These are phyloP conservation scores for Teunomyces panamensis DNA, from an alignment of 805 yeast species.

Conservation along the genomic window DNA sequence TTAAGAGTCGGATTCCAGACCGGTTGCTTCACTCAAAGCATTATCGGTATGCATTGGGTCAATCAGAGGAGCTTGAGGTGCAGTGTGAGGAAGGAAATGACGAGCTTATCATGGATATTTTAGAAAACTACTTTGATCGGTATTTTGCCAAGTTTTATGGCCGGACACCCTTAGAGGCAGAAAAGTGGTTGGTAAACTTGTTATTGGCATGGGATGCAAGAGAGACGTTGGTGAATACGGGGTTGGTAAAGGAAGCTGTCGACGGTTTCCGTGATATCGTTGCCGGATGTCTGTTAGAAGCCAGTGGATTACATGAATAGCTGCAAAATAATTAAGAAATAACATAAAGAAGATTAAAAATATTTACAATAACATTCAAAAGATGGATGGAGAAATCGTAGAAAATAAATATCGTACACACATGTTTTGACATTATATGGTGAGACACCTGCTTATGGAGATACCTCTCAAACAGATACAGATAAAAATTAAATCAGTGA, in stretches of 20 bases:
- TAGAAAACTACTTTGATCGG: conserved; percentile 13
- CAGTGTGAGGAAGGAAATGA: conserved; percentile 5
- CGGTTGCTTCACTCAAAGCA: conserved; percentile 5
- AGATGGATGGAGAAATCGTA: too few species aligned
- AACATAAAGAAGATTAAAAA: too few species aligned
- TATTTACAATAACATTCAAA: too few species aligned
- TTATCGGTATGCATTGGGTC: conserved; percentile 7
- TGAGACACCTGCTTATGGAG: too few species aligned
- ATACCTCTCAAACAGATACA: too few species aligned
- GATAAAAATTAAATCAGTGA: too few species aligned
- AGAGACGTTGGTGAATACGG: conserved; percentile 6
- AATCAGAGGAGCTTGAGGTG: conserved; percentile 1
- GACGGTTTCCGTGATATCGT: conserved; percentile 5
- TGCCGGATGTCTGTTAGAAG: conserved; percentile 6
- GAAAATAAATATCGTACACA: too few species aligned
- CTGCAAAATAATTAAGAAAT: background rate
- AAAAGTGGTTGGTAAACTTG: conserved; percentile 11
- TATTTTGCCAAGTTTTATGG: conserved; percentile 13
- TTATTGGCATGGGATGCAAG: conserved; percentile 7
- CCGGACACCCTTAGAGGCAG: conserved; percentile 8
- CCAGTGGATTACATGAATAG: background rate
- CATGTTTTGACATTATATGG: too few species aligned
- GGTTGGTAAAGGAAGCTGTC: conserved; percentile 8
- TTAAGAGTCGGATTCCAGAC: conserved; percentile 9
- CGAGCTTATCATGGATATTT: conserved; percentile 5